Conservation (phyloP, 805 yeast species). For the Isabelozyma pseudorhagii region DNA sequence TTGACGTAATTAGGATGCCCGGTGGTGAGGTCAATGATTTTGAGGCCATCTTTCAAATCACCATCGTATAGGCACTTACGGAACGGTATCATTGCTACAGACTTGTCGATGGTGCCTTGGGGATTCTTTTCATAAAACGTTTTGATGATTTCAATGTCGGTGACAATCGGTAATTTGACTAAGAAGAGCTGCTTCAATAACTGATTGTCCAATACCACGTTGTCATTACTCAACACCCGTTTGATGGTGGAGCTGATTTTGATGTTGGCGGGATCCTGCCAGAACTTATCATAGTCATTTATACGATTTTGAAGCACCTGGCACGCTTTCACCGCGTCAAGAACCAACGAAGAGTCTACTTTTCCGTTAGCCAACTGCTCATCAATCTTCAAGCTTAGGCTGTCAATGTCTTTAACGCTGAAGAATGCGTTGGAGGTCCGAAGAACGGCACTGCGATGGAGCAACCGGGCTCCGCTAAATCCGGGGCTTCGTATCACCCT, state of each 20-base stretch:
- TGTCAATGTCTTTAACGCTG: constrained; percentile 1
- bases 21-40: constrained; percentile 57
- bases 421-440: background rate
- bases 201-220: constrained; percentile 13
- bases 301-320: constrained; percentile 13
- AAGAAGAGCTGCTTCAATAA: constrained; percentile 27
- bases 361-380: constrained; percentile 1
- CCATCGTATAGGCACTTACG: constrained; percentile 57
- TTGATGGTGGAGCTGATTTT: constrained; percentile 16
- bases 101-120: constrained; percentile 24
- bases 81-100: constrained; percentile 59
- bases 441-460: background rate
- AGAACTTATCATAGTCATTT: constrained; percentile 19
- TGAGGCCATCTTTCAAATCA: constrained; percentile 54
- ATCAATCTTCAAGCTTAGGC: constrained; percentile 5
- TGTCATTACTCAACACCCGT: constrained; percentile 16
- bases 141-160: constrained; percentile 25
- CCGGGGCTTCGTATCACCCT: background rate
- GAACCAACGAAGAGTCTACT: constrained; percentile 4
- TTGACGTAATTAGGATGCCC: constrained; percentile 52
- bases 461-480: background rate
- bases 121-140: constrained; percentile 25
- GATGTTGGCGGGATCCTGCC: constrained; percentile 17
- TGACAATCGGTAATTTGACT: constrained; percentile 28
- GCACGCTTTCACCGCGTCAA: constrained; percentile 22